Evolutionary conservation across 2,329 filamentous ascomycete genomes (phyloP), one percentile per base, ranked within the genome.

Genomic region (Drechslerella coelobrocha): DNA sequence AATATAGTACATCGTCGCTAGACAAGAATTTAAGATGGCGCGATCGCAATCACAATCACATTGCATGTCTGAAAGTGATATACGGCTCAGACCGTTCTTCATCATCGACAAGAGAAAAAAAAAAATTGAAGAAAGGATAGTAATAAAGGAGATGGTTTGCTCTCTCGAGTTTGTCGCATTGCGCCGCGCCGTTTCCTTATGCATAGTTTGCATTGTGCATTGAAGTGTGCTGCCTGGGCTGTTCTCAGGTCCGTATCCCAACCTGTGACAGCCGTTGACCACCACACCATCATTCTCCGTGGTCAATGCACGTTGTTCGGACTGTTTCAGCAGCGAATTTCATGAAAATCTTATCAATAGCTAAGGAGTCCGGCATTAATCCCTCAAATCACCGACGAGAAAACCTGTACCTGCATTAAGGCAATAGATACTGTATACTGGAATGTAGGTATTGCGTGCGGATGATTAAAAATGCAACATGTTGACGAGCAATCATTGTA

Each of bases 161-260:
- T 17, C 17, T 19, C 19, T 19, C 14, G 8, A 21, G 19, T 45
- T 45, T 45, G 41, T 45, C 19, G 41, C 41, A 45, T 45, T 45
- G 41, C 19, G 41, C 41, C 19, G 41, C 41, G 41, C 41, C 41
- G 41, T 45, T 45, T 45, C 14, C 41, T 39, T 19, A 45, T 45
- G 41, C 41, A 45, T 6, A 14, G 41, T 45, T 45, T 45, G 41
- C 41, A 45, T 45, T 45, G 41, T 45, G 41, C 41, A 45, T 45
- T 45, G 17, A 45, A 19, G 41, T 19, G 14, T 45, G 41, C 29
- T 45, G 14, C n/a, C 19, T 19, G 14, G n/a, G n/a, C 8, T 19
- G 41, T 45, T 45, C 9, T 45, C 41, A 17, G 41, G 14, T 5
- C 14, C 19, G 2, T 14, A 9, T 10, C 41, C 41, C 41, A 21